A percentile compares a stretch with the other conserved stretches of the same genome.
Evolutionary conservation across 2,329 filamentous ascomycete species (phyloP).

Genomic region (Grosmannia serpens): DNA sequence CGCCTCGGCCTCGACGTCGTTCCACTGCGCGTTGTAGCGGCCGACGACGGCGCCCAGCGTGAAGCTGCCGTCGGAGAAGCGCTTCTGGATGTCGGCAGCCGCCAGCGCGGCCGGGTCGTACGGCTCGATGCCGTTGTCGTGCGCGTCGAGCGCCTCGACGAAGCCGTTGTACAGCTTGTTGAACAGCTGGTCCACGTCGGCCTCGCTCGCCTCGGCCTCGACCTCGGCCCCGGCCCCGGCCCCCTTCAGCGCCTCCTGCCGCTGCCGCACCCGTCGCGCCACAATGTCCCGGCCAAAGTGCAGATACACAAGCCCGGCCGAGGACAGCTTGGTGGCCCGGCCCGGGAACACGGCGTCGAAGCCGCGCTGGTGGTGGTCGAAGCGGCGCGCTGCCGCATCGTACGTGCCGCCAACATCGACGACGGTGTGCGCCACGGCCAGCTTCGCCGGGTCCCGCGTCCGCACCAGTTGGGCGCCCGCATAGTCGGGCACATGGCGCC

Average conservation of each 20-base stretch:
- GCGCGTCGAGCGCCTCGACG: conserved; percentile 90
- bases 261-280: conserved; percentile 42
- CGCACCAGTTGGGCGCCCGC: conserved; percentile 62
- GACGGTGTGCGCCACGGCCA: conserved; percentile 81
- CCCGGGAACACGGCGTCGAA: conserved; percentile 79
- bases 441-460: conserved; percentile 69
- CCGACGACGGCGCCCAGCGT: conserved; percentile 73
- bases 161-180: conserved; percentile 87
- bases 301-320: conserved; percentile 87
- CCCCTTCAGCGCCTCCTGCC: conserved; percentile 17
- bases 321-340: conserved; percentile 79
- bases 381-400: conserved; percentile 63
- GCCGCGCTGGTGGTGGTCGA: conserved; percentile 93
- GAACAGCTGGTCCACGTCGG: conserved; percentile 66
- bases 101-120: conserved; percentile 63
- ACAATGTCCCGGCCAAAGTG: conserved; percentile 87
- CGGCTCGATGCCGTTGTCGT: conserved; percentile 86
- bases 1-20: conserved; percentile 49
- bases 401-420: conserved; percentile 98
- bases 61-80: conserved; percentile 74
- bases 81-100: conserved; percentile 61
- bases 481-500: conserved; percentile 69
- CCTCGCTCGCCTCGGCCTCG: conserved; percentile 16
- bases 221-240: conserved; percentile 15
- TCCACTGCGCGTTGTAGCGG: conserved; percentile 71